Conservation (phyloP, 495 filamentous ascomycete genomes). For the Hamigera avellanea region DNA sequence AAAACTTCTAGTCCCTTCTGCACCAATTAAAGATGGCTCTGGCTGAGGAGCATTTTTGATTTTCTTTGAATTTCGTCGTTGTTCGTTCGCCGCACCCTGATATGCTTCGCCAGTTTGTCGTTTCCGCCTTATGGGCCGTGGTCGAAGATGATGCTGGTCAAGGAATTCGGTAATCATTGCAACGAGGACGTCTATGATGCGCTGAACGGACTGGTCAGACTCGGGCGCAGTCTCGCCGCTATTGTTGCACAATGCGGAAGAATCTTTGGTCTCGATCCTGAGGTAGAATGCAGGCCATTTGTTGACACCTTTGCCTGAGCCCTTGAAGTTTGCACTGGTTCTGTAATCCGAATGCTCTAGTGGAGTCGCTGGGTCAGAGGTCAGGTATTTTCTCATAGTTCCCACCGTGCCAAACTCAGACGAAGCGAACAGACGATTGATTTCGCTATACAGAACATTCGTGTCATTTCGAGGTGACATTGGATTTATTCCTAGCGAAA, state of each 20-base stretch:
- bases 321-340: slow-evolving; percentile 45
- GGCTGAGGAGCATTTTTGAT: not conserved
- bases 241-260: slow-evolving; percentile 7
- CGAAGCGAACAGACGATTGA: slow-evolving; percentile 64
- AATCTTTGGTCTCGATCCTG: slow-evolving; percentile 37
- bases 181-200: slow-evolving; percentile 48
- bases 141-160: slow-evolving; percentile 52
- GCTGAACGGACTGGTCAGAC: slow-evolving; percentile 33
- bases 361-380: not conserved
- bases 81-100: not conserved
- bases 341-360: slow-evolving; percentile 36
- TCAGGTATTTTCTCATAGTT: slow-evolving; percentile 1
- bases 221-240: slow-evolving; percentile 19
- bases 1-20: not conserved
- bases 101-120: slow-evolving; percentile 1
- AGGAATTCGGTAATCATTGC: slow-evolving; percentile 58
- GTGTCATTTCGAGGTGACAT: slow-evolving; percentile 36
- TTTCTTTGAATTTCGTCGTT: not conserved
- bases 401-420: slow-evolving; percentile 65
- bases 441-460: slow-evolving; percentile 63
- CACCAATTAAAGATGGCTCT: too few species aligned
- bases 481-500: slow-evolving; percentile 59
- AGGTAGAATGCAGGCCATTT: slow-evolving; percentile 89
- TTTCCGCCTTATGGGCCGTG: slow-evolving; percentile 21
- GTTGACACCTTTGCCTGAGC: slow-evolving; percentile 54